A percentile compares a stretch with the other conserved stretches of the same genome.
phyloP scores from a whole-genome alignment of 495 filamentous ascomycete species.

The Aspergillus coremiiformis region DNA sequence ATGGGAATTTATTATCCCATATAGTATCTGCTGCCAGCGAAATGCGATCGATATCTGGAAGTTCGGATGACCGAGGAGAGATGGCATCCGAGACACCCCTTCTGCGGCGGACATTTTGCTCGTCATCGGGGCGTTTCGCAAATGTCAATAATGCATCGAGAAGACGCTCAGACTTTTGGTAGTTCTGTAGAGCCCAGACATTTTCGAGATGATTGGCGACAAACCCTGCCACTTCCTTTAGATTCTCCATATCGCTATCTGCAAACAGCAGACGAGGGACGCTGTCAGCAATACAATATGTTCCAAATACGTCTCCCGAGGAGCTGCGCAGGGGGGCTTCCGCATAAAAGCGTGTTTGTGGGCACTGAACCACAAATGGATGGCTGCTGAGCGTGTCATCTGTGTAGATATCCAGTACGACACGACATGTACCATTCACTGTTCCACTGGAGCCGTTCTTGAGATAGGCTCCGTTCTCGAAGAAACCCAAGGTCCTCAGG shows the following conservation, averaged over 20 bases:
- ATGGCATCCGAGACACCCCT: neutral
- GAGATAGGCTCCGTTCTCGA: neutral
- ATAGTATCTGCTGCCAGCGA: neutral
- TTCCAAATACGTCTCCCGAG: constrained; percentile 52
- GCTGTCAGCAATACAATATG: constrained; percentile 51
- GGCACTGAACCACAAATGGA: constrained; percentile 29
- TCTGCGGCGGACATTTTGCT: neutral
- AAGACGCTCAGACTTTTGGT: constrained; percentile 12
- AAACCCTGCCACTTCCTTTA: constrained; percentile 20
- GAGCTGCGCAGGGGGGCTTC: constrained; percentile 53
- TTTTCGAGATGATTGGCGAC: constrained; percentile 22
- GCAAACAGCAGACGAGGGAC: constrained; percentile 28
- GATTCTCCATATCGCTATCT: constrained; percentile 13
- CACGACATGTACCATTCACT: constrained; percentile 23
- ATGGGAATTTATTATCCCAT: neutral
- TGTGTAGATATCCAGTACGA: constrained; percentile 39
- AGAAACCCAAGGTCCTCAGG: constrained; percentile 31
- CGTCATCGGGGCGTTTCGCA: constrained; percentile 5
- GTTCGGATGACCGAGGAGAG: constrained; percentile 3
- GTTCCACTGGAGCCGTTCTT: neutral
- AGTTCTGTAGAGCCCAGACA: constrained; percentile 8
- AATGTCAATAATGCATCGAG: constrained; percentile 19
- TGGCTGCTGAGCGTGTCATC: constrained; percentile 37
- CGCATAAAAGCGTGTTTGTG: constrained; percentile 49
- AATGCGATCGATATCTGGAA: constrained; percentile 1